Evolutionary conservation across 2,329 filamentous ascomycete genomes (phyloP), one percentile per base, ranked within the genome.

Genomic region (Colletotrichum sp.): DNA sequence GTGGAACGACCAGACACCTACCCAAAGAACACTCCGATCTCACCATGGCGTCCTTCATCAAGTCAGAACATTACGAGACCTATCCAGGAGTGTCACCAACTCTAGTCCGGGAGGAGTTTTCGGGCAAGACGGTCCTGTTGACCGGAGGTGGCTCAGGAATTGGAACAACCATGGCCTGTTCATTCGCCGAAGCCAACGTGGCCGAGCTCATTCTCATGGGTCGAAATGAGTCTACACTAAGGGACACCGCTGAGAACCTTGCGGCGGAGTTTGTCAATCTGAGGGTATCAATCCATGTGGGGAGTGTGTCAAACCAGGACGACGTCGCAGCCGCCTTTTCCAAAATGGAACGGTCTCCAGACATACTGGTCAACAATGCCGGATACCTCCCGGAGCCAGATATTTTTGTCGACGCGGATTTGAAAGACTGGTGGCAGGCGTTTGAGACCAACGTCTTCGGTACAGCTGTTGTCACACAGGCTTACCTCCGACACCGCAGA

Each of bases 71-170:
- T 24, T 69, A 26, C 32, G 52, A 60, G 34, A 69, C 66, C 7
- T 69, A 69, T 36, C 34, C 66, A 15, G 66, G 55, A 6, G 30
- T 69, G 24, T 69, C 66, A 6, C 66, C 66, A 16, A 44, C 66
- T 21, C 66, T 59, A 59, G 52, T 69, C 24, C 30, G 30, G 13
- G 66, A 60, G 18, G 66, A 69, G 52, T 60, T 69, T n/a, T 44
- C 32, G 4, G 86, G 87, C 28, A 82, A 82, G 28, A 92, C 89
- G 1, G 90, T 93, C 7, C 86, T 95, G 15, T 91, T 95, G 81
- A 93, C 92, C 2, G 93, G 93, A 55, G 92, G 89, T n/a, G 90
- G 90, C 1, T 89, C 88, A 0, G 92, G 93, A 30, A 92, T 95
- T 62, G 93, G 93, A 0, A 90, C 91, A 71, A 90, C 91, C 1